Evolutionary conservation across 2,329 filamentous ascomycete species (phyloP).

Genomic region (Trichophyton rubrum): DNA sequence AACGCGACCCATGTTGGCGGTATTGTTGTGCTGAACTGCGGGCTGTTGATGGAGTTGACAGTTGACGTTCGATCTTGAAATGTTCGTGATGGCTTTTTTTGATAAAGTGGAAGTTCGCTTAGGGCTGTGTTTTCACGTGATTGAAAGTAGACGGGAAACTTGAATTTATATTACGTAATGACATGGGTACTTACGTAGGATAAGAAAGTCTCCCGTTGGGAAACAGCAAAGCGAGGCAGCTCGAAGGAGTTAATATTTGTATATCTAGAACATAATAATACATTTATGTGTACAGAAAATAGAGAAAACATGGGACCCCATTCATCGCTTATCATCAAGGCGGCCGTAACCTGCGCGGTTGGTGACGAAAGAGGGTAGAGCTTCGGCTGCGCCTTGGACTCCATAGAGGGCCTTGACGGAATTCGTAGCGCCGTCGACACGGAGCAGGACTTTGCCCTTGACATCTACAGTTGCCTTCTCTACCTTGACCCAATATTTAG

Average conservation of each 20-base stretch:
- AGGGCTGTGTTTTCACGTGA: not conserved
- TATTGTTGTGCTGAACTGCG: constrained; percentile 12
- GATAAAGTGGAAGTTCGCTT: constrained; percentile 1
- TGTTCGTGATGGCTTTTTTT: not conserved
- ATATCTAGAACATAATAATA: not conserved
- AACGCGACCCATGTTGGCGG: constrained; percentile 15
- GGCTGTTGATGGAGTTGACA: not conserved
- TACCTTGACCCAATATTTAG: constrained; percentile 41
- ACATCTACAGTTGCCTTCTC: constrained; percentile 35
- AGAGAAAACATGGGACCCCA: not conserved
- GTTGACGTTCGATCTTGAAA: not conserved
- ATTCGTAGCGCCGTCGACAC: constrained; percentile 9
- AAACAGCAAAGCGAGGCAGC: not conserved
- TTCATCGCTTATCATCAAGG: not conserved
- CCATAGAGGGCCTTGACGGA: constrained; percentile 9
- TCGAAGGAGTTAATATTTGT: not conserved
- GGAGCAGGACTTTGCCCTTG: constrained; percentile 33
- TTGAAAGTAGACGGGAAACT: not conserved
- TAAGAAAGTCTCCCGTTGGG: no score
- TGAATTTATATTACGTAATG: not conserved
- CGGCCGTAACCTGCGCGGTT: not conserved
- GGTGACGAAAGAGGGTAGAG: not conserved
- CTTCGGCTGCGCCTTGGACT: not conserved
- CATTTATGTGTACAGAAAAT: not conserved
- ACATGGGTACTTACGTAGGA: no score